Percentiles rank a stretch among this genome's conserved stretches.
phyloP scores from a whole-genome alignment of 2,329 filamentous ascomycete genomes.

The Ceratocystis colombiana region DNA sequence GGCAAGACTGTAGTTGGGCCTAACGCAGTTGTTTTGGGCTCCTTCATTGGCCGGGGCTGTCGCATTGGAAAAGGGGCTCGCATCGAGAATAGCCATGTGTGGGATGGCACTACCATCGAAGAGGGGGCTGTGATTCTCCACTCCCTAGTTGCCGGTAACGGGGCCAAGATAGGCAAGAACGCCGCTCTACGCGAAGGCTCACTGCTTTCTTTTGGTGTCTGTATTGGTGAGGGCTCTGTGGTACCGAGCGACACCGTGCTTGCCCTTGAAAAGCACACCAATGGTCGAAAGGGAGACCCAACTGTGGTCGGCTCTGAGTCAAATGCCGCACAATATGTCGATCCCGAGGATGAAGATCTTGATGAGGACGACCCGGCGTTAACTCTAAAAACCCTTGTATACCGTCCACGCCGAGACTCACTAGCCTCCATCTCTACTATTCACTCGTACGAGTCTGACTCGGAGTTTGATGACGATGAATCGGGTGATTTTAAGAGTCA shows the following conservation, averaged over 20 bases:
- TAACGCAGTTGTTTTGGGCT: slow-evolving; percentile 58
- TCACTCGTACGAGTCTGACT: slow-evolving; percentile 42
- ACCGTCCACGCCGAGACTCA: slow-evolving; percentile 43
- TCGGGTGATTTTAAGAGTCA: slow-evolving; percentile 38
- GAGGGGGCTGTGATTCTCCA: slow-evolving; percentile 61
- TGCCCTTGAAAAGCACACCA: slow-evolving; percentile 28
- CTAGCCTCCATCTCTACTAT: slow-evolving; percentile 48
- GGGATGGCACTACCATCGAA: slow-evolving; percentile 71
- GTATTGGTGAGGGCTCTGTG: slow-evolving; percentile 52
- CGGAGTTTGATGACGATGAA: slow-evolving; percentile 52
- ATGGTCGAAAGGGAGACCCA: slow-evolving; percentile 32
- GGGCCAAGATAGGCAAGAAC: slow-evolving; percentile 57
- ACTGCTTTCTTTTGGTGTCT: slow-evolving; percentile 69
- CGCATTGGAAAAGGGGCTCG: slow-evolving; percentile 75
- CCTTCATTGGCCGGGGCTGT: slow-evolving; percentile 73
- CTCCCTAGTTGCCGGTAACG: slow-evolving; percentile 64
- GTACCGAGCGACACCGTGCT: slow-evolving; percentile 34
- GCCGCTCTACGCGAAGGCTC: slow-evolving; percentile 61
- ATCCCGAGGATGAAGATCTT: slow-evolving; percentile 42
- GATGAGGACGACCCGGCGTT: slow-evolving; percentile 42
- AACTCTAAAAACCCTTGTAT: slow-evolving; percentile 49
- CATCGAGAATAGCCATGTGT: slow-evolving; percentile 72
- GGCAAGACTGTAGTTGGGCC: slow-evolving; percentile 65
- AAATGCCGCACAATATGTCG: slow-evolving; percentile 41
- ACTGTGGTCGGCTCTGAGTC: slow-evolving; percentile 41